These are phyloP conservation scores for Metarhizium robertsii DNA, from an alignment of 2,329 filamentous ascomycete species.

Conservation along the genomic window DNA sequence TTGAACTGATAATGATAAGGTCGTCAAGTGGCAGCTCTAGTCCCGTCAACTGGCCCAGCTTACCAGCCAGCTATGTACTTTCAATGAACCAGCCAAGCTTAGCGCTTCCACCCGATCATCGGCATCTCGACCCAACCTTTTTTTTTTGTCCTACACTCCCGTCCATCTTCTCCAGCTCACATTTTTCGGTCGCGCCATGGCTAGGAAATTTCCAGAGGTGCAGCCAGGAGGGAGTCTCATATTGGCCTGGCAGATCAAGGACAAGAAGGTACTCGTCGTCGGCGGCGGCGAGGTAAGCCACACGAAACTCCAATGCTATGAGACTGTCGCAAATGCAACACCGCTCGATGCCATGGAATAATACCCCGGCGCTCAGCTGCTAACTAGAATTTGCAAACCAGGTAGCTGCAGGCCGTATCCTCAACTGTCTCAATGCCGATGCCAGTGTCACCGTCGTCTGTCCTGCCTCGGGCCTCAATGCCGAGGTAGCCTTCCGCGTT, in stretches of 20 bases:
- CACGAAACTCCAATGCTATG: neutral
- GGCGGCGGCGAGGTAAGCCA: constrained; percentile 80
- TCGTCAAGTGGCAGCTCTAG: no score
- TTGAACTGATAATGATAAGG: no score
- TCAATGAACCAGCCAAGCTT: neutral
- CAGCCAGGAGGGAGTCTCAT: constrained; percentile 90
- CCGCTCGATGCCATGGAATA: neutral
- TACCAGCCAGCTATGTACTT: no score
- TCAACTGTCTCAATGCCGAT: constrained; percentile 91
- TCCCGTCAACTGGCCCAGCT: no score
- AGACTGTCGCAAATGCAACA: neutral
- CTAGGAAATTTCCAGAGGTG: constrained; percentile 60
- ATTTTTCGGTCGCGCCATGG: constrained; percentile 20
- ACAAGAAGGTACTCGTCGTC: constrained; percentile 83
- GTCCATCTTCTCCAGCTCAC: neutral
- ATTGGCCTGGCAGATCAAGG: constrained; percentile 88
- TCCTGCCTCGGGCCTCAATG: constrained; percentile 70
- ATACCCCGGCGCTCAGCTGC: constrained; percentile 9
- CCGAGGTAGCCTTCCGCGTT: constrained; percentile 79
- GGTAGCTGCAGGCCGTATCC: constrained; percentile 91
- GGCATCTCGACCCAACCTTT: neutral
- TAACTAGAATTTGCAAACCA: constrained; percentile 28
- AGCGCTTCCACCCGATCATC: neutral
- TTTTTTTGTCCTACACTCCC: neutral
- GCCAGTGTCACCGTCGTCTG: constrained; percentile 81